Evolutionary conservation across 208 protist species (phyloP), one percentile per base, ranked within the genome.

Genomic region (Trypanosoma conorhini): DNA sequence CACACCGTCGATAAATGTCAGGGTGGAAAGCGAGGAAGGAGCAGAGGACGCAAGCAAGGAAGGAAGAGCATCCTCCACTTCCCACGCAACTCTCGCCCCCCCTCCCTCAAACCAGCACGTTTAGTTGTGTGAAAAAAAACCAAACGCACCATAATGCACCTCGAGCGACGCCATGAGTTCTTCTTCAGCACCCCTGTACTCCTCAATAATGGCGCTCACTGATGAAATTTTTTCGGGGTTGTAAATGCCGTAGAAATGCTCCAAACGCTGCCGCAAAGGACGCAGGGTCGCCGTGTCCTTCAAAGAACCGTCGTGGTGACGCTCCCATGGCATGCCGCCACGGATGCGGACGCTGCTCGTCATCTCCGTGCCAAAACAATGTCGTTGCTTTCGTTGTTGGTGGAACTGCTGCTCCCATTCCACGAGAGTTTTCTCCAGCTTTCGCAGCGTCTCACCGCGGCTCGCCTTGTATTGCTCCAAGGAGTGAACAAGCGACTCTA

Each of bases 81-180:
- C 33, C 33, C 33, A 38, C 33, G 1, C 50, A 66, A 50, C n/a
- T 72, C 21, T 9, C 52, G 4, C 7, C 35, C 35, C 40, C 15
- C 28, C 21, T 13, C 55, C 24, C n/a, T 24, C 21, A 24, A 67
- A 38, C 3, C 5, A 62, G 15, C 33, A 38, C 33, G 33, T 35
- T 35, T 62, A 70, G 24, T 73, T 15, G 40, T 73, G 44, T 33
- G 68, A 74, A 48, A 76, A 76, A 54, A 70, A 76, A 56, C 71
- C 71, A 62, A 76, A 76, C 19, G 62, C 60, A 15, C 70, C 59
- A 31, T 80, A 80, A 22, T 80, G 68, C 24, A 72, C 52, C 42
- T 72, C 75, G 30, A 80, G 70, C 38, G 70, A 62, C 44, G 70
- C 70, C 62, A 81, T 67, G 31, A 81, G 69, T 54, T 81, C 76